A percentile compares a stretch with the other conserved stretches of the same genome.
Evolutionary conservation across 2,329 filamentous ascomycete species (phyloP).

Genomic region (Apiospora sp.): DNA sequence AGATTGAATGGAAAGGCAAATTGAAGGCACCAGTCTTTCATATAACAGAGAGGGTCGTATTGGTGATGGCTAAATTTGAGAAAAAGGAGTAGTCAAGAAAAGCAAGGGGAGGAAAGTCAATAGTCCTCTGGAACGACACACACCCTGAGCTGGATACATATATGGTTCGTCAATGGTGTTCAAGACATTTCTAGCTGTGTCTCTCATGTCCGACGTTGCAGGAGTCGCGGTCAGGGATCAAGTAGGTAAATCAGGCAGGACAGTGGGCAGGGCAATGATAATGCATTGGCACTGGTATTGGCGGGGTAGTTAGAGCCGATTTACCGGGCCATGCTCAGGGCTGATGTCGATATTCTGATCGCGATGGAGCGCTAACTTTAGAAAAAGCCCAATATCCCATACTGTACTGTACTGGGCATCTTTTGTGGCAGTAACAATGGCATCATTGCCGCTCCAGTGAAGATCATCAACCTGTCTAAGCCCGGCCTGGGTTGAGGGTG

Average conservation of each 20-base stretch:
- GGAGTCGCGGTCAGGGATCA: conserved; percentile 13
- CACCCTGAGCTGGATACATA: not conserved
- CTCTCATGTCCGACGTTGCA: conserved; percentile 18
- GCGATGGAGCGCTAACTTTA: conserved; percentile 12
- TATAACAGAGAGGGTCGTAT: not conserved
- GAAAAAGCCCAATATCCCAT: not conserved
- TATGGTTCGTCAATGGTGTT: conserved; percentile 4
- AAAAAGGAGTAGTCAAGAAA: conserved; percentile 9
- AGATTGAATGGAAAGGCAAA: conserved; percentile 1
- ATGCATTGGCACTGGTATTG: not conserved
- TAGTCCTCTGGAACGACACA: not conserved
- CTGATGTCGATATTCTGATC: conserved; percentile 15
- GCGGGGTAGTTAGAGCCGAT: conserved; percentile 16
- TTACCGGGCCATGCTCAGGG: conserved; percentile 19
- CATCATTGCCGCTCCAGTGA: not conserved
- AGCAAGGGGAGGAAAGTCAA: not conserved
- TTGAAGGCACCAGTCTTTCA: not conserved
- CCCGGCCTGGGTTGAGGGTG: conserved; percentile 4
- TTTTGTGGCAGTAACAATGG: not conserved
- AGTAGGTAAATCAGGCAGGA: not conserved
- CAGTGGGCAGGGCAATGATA: not conserved
- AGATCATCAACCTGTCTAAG: conserved; percentile 1
- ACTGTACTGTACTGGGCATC: not conserved
- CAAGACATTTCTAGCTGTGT: conserved; percentile 5
- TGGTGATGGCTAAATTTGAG: not conserved